Conservation (phyloP, 1,139 yeast genomes). For the Candida glucosophila region DNA sequence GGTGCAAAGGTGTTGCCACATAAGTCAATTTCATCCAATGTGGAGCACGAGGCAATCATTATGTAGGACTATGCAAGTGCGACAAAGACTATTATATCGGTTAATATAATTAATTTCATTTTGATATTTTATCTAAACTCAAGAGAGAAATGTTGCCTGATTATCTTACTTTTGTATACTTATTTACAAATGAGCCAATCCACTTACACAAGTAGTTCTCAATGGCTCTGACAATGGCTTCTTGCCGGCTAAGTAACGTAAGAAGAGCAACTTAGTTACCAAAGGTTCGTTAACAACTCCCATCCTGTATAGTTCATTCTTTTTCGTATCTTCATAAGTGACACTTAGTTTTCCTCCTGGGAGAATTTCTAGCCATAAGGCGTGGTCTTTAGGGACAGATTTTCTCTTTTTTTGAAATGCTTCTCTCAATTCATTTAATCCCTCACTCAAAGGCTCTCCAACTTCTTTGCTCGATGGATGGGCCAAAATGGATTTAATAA, state of each 20-base stretch:
- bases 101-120: slow-evolving; percentile 1
- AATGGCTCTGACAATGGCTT: slow-evolving; percentile 48
- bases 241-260: slow-evolving; percentile 53
- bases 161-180: slow-evolving; percentile 1
- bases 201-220: slow-evolving; percentile 26
- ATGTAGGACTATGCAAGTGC: slow-evolving; percentile 47
- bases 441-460: slow-evolving; percentile 33
- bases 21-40: slow-evolving; percentile 92
- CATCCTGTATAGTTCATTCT: slow-evolving; percentile 23
- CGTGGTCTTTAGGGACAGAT: slow-evolving; percentile 57
- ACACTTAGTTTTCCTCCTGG: slow-evolving; percentile 38
- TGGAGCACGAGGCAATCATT: slow-evolving; percentile 95
- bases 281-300: slow-evolving; percentile 43
- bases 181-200: slow-evolving; percentile 11
- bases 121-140: not conserved
- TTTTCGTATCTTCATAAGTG: slow-evolving; percentile 28
- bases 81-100: not conserved
- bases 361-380: slow-evolving; percentile 41
- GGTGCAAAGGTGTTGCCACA: slow-evolving; percentile 99
- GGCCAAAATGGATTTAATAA: slow-evolving; percentile 65
- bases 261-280: slow-evolving; percentile 44
- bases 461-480: slow-evolving; percentile 36
- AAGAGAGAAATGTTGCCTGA: not conserved
- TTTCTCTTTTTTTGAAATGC: slow-evolving; percentile 45
- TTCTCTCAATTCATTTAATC: slow-evolving; percentile 47